Evolutionary conservation across 1,139 yeast species (phyloP).

Genomic region (Pneumocystis jirovecii): DNA sequence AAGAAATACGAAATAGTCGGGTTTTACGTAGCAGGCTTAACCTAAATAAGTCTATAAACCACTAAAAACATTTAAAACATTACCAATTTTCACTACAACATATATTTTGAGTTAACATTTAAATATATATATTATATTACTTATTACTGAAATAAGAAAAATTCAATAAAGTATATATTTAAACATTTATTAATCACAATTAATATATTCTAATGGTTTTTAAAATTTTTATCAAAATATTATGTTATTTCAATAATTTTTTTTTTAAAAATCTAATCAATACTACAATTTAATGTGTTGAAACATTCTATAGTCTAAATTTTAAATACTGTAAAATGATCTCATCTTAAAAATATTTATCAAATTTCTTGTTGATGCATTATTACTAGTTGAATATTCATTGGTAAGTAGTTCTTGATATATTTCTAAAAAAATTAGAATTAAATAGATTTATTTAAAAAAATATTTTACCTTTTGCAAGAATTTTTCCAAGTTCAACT

Average conservation of each 20-base stretch:
- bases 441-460: background rate
- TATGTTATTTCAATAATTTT: background rate
- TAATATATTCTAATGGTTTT: background rate
- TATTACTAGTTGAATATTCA: background rate
- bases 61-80: background rate
- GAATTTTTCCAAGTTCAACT: conserved; percentile 94
- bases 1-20: conserved; percentile 28
- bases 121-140: background rate
- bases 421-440: background rate
- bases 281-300: background rate
- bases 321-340: background rate
- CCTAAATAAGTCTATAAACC: background rate
- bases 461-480: conserved; percentile 51
- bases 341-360: background rate
- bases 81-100: background rate
- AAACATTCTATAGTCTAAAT: background rate
- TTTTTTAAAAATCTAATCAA: background rate
- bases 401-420: background rate
- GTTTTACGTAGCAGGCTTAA: background rate
- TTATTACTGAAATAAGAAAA: background rate
- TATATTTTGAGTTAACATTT: background rate
- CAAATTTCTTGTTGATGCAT: background rate
- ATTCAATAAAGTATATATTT: background rate
- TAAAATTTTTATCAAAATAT: background rate
- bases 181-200: background rate